Base-by-base conservation (phyloP, 768 basidiomycete species). In the Mycena amicta region DNA sequence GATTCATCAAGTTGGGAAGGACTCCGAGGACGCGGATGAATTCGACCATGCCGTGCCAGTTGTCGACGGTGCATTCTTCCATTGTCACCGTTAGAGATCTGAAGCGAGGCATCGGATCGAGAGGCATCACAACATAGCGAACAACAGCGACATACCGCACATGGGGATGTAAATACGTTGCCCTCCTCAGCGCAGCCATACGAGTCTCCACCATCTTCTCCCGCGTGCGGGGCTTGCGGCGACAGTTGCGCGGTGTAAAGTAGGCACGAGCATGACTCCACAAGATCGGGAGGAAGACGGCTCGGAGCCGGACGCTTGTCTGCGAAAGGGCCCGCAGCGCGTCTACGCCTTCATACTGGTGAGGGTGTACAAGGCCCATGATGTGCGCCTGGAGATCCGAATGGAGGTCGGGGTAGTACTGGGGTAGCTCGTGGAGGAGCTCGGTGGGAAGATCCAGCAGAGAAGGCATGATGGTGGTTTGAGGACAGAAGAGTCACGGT, bases 31-130 rank as follows among this genome's bases (percentile, higher is more conserved):
- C 41, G 41, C 41, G 11, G 41, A 43, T 11, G 41, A 43, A 22
- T 20, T 43, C 41, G 41, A 22, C 41, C 41, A 43, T 43, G 41
- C 41, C 41, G 11, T 43, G 41, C 41, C 41, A 43, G 41, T 43
- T 43, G 41, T 43, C 41, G 6, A 6, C 13, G 11, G 11, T 43
- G 20, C 41, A 43, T 43, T 43, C 41, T 12, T 43, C 41, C 12
- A 43, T 22, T 5, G 41, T 43, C 13, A 43, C 41, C 12, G 16
- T 66, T 62, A 67, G 37, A 11, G 22, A 20, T 27, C 20, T 40
- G 22, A 28, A n/a, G 28, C 57, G 41, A 27, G 13, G 30, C 13
- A 25, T 22, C 6, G 6, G 20, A 43, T 8, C 20, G 6, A 12
- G 6, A 11, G 11, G 12, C 11, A 12, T 8, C 12, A 20, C 11